Evolutionary conservation across 441 rosid genomes (phyloP).

Genomic region (Adansonia madagascariensis): DNA sequence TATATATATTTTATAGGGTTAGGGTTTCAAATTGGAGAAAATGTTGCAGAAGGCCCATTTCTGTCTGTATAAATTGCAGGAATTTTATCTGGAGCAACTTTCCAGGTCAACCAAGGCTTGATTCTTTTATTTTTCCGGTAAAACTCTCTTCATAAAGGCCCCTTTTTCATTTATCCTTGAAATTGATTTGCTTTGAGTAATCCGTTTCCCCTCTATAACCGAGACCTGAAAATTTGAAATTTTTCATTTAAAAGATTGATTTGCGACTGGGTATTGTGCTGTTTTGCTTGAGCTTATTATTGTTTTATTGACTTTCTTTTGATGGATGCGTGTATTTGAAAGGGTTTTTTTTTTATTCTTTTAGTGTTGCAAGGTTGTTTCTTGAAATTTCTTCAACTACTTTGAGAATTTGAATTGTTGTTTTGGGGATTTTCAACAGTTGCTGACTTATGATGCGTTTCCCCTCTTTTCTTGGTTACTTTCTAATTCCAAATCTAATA

Average conservation of each 20-base stretch:
- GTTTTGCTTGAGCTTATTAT: background rate
- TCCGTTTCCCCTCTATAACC: background rate
- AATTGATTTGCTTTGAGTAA: background rate
- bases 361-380: background rate
- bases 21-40: conserved; percentile 43
- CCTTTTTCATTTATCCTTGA: background rate
- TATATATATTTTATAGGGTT: conserved; percentile 37
- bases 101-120: conserved; percentile 50
- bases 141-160: conserved; percentile 8
- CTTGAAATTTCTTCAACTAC: background rate
- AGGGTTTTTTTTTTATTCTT: conserved; percentile 13
- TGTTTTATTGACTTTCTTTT: conserved; percentile 12
- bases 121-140: conserved; percentile 49
- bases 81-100: conserved; percentile 35
- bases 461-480: background rate
- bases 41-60: conserved; percentile 33
- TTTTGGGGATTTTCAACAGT: background rate
- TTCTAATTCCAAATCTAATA: background rate
- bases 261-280: background rate
- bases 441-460: background rate
- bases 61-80: conserved; percentile 25
- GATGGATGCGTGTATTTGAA: background rate
- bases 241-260: background rate
- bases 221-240: background rate
- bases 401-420: background rate